Conservation (phyloP, 2,329 filamentous ascomycete species). For the Dactylellina haptotyla region DNA sequence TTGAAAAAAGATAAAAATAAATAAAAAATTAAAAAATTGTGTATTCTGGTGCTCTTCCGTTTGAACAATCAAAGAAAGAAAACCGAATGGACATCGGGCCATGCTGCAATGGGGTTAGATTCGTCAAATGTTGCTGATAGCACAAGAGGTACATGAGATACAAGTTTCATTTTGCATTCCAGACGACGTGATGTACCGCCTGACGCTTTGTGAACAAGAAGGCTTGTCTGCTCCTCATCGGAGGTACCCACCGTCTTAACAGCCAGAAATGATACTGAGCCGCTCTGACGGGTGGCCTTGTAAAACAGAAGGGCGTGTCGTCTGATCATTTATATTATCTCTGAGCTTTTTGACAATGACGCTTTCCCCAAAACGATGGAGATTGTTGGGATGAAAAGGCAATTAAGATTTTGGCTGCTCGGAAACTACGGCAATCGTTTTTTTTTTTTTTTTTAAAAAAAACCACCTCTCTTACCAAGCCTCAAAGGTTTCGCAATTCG, state of each 20-base stretch:
- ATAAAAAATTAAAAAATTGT: slow-evolving; percentile 5
- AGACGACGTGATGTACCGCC: slow-evolving; percentile 37
- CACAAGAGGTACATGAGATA: slow-evolving; percentile 38
- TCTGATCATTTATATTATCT: slow-evolving; percentile 47
- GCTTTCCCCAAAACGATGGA: slow-evolving; percentile 44
- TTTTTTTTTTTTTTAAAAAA: no score
- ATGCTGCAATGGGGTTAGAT: slow-evolving; percentile 38
- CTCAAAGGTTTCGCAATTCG: neutral
- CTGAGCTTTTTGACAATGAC: slow-evolving; percentile 21
- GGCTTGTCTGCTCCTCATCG: slow-evolving; percentile 7
- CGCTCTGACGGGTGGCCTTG: slow-evolving; percentile 47
- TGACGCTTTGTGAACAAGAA: slow-evolving; percentile 24
- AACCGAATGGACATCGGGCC: slow-evolving; percentile 33
- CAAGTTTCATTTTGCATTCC: slow-evolving; percentile 37
- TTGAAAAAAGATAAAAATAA: no score
- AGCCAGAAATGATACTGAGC: slow-evolving; percentile 37
- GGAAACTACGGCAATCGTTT: slow-evolving; percentile 50
- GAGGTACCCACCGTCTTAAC: slow-evolving; percentile 29
- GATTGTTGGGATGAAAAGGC: slow-evolving; percentile 48
- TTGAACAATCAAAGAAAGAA: slow-evolving; percentile 9
- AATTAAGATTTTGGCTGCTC: slow-evolving; percentile 51
- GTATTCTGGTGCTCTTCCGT: neutral
- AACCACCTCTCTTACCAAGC: slow-evolving; percentile 7
- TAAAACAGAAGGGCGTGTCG: slow-evolving; percentile 40
- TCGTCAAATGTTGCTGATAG: neutral